Conservation (phyloP, 2,329 filamentous ascomycete genomes). For the Paecilomyces sp. region DNA sequence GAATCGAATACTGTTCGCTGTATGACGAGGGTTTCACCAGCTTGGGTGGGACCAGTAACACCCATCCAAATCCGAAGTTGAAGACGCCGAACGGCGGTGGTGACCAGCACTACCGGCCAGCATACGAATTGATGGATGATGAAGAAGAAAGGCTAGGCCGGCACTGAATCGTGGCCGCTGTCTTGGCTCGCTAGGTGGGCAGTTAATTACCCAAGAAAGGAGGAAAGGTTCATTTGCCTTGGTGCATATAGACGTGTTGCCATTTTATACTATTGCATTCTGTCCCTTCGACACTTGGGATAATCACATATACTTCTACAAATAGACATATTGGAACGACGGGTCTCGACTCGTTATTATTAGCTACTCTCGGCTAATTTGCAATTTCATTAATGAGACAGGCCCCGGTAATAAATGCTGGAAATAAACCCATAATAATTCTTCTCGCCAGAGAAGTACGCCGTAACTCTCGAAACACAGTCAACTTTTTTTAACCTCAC, state of each 20-base stretch:
- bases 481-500: not conserved
- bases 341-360: not conserved
- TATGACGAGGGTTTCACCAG: slow-evolving; percentile 90
- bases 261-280: not conserved
- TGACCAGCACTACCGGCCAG: slow-evolving; percentile 5
- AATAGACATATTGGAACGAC: not conserved
- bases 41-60: slow-evolving; percentile 84
- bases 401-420: not conserved
- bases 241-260: not conserved
- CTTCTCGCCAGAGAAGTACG: not conserved
- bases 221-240: not conserved
- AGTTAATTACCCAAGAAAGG: not conserved
- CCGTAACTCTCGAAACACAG: not conserved
- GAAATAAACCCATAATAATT: not conserved
- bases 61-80: slow-evolving; percentile 67
- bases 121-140: slow-evolving; percentile 10
- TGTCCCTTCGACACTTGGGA: not conserved
- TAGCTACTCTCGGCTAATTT: not conserved
- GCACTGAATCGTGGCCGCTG: not conserved
- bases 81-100: not conserved
- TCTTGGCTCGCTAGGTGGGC: not conserved
- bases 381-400: not conserved
- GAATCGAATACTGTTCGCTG: slow-evolving; percentile 74
- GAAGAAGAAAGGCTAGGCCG: slow-evolving; percentile 1
- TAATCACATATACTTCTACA: not conserved